Conservation (phyloP, 2,329 filamentous ascomycete species). For the Fusarium fujikuroi region DNA sequence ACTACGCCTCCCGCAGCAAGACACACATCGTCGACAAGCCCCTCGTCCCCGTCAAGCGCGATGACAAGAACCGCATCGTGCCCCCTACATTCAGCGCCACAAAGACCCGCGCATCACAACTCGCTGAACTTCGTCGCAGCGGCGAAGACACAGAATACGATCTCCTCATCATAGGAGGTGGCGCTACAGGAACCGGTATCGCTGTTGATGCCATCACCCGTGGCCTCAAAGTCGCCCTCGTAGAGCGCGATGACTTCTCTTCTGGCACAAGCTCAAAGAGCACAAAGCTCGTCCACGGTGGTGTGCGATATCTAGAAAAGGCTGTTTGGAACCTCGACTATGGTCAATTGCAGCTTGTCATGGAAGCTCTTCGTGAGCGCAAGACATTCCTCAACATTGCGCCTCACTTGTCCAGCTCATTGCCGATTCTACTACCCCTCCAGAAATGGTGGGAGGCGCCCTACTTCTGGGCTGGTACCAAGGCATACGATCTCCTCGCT, state of each 20-base stretch:
- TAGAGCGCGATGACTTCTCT: slow-evolving; percentile 86
- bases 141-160: slow-evolving; percentile 72
- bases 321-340: slow-evolving; percentile 88
- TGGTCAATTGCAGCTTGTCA: slow-evolving; percentile 82
- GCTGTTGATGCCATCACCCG: slow-evolving; percentile 83
- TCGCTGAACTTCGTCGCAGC: slow-evolving; percentile 53
- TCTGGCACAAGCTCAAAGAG: slow-evolving; percentile 86
- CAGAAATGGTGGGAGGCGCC: slow-evolving; percentile 87
- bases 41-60: slow-evolving; percentile 50
- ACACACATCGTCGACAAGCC: slow-evolving; percentile 48
- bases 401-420: slow-evolving; percentile 81
- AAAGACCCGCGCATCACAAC: slow-evolving; percentile 52
- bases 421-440: slow-evolving; percentile 85
- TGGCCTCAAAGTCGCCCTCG: slow-evolving; percentile 81
- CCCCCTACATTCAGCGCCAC: slow-evolving; percentile 51
- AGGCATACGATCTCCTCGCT: slow-evolving; percentile 83
- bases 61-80: slow-evolving; percentile 51
- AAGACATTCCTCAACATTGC: slow-evolving; percentile 87
- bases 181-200: slow-evolving; percentile 82
- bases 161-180: slow-evolving; percentile 80
- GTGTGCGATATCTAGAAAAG: slow-evolving; percentile 87
- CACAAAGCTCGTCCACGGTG: slow-evolving; percentile 87
- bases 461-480: slow-evolving; percentile 76
- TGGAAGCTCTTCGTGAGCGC: slow-evolving; percentile 83
- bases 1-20: slow-evolving; percentile 46